These are phyloP conservation scores for Chimonanthus salicifolius DNA, from an alignment of 164 flowering plant species.

Conservation along the genomic window DNA sequence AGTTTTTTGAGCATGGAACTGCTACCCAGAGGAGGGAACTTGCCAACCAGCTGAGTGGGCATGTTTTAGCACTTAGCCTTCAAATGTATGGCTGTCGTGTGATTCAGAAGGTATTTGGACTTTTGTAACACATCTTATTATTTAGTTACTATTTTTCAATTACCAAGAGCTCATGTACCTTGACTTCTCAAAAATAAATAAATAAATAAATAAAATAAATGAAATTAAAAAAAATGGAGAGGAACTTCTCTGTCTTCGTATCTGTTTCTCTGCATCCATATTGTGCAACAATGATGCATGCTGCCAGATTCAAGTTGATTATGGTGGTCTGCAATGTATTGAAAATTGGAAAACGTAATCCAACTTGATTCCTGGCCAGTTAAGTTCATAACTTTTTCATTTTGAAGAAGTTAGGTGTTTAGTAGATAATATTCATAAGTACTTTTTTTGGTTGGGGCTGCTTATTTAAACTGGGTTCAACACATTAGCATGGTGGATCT, in stretches of 20 bases:
- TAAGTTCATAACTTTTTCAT: too few relatives aligned
- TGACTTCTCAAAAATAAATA: too few relatives aligned
- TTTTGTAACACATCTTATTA: neutral
- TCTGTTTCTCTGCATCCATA: neutral
- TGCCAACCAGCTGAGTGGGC: constrained; percentile 65
- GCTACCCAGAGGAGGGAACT: constrained; percentile 67
- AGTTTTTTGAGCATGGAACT: constrained; percentile 91
- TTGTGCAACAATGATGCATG: neutral
- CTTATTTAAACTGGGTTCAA: too few relatives aligned
- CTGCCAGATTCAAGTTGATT: neutral
- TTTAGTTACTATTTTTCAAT: neutral
- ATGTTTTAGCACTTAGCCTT: constrained; percentile 73
- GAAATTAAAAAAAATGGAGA: too few relatives aligned
- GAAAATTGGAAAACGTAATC: neutral
- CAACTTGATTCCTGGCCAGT: neutral
- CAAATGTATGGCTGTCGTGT: constrained; percentile 96
- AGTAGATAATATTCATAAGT: too few relatives aligned
- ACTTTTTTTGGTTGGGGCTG: too few relatives aligned
- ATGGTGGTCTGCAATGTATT: neutral
- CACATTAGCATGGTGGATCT: too few relatives aligned
- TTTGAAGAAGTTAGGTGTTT: too few relatives aligned
- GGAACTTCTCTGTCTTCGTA: too few relatives aligned
- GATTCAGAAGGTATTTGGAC: constrained; percentile 63
- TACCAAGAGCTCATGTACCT: neutral
- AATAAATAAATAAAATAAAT: too few relatives aligned